These are phyloP conservation scores for Juncus effusus DNA, from an alignment of 176 grass and related monocot genomes.

Conservation along the genomic window DNA sequence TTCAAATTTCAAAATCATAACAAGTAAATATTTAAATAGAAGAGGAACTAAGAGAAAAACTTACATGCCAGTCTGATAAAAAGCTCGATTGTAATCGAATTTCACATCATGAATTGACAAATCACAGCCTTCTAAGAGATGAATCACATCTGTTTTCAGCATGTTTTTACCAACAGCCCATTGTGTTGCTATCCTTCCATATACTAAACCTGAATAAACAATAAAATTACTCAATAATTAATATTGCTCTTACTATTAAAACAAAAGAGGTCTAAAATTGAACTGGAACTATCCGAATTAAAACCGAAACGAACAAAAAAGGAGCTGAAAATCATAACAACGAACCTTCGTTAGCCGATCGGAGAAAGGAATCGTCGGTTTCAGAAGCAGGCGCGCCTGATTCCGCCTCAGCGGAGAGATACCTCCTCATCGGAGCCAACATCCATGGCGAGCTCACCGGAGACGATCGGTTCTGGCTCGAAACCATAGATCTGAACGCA, in stretches of 20 bases:
- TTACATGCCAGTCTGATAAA: slow-evolving; percentile 47
- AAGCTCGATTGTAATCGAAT: slow-evolving; percentile 73
- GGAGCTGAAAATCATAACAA: too few species aligned
- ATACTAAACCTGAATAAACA: slow-evolving; percentile 49
- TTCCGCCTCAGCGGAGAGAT: slow-evolving; percentile 22
- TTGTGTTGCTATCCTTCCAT: slow-evolving; percentile 39
- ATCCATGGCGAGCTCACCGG: too few species aligned
- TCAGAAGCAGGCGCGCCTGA: neutral
- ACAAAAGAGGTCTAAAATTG: too few species aligned
- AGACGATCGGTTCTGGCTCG: slow-evolving; percentile 14
- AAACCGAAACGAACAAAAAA: too few species aligned
- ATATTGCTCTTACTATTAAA: too few species aligned
- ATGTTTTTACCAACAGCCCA: slow-evolving; percentile 43
- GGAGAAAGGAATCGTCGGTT: slow-evolving; percentile 31
- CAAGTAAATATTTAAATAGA: neutral
- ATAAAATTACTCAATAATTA: too few species aligned
- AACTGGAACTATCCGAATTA: too few species aligned
- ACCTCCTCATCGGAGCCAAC: neutral
- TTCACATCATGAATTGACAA: slow-evolving; percentile 71
- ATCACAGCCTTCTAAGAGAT: slow-evolving; percentile 61
- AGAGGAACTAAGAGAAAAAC: slow-evolving; percentile 27
- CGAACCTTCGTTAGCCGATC: slow-evolving; percentile 36
- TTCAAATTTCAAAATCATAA: too few species aligned
- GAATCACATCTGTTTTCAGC: slow-evolving; percentile 85
- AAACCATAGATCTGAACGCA: neutral